Percentiles rank a stretch among this genome's conserved stretches.
Conservation (phyloP, 306 rosid species). For the Hippophae tibetana region DNA sequence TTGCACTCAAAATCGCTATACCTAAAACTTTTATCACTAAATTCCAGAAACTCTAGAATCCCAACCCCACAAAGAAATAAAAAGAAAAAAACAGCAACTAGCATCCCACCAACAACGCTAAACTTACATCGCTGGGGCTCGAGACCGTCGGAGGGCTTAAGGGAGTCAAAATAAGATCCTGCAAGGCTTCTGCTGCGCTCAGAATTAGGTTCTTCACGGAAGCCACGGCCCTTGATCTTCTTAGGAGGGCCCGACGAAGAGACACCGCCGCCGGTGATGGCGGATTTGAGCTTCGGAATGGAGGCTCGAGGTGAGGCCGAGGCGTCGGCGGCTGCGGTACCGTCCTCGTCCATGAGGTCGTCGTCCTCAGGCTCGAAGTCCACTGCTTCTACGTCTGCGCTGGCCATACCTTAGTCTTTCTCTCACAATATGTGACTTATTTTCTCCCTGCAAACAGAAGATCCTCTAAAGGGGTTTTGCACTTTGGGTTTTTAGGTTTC, state of each 20-base stretch:
- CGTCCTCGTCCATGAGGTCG: constrained; percentile 99
- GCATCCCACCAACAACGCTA: too few relatives aligned
- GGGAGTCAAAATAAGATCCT: constrained; percentile 56
- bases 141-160: constrained; percentile 58
- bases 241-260: constrained; percentile 44
- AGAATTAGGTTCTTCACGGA: constrained; percentile 64
- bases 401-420: constrained; percentile 37
- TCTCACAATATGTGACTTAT: background rate
- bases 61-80: too few relatives aligned
- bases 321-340: constrained; percentile 57
- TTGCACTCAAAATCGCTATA: too few relatives aligned
- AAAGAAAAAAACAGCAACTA: too few relatives aligned
- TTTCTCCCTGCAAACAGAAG: background rate
- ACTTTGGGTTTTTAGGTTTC: too few relatives aligned
- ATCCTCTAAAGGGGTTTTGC: background rate
- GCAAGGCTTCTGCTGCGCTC: constrained; percentile 67
- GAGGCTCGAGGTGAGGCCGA: constrained; percentile 58
- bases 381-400: constrained; percentile 82
- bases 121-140: constrained; percentile 86
- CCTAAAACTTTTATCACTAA: too few relatives aligned
- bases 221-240: constrained; percentile 93
- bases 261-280: constrained; percentile 62
- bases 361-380: constrained; percentile 98
- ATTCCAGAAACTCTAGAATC: too few relatives aligned
- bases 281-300: constrained; percentile 80